Conservation (phyloP, 805 yeast genomes). For the Schwanniomyces sp. region DNA sequence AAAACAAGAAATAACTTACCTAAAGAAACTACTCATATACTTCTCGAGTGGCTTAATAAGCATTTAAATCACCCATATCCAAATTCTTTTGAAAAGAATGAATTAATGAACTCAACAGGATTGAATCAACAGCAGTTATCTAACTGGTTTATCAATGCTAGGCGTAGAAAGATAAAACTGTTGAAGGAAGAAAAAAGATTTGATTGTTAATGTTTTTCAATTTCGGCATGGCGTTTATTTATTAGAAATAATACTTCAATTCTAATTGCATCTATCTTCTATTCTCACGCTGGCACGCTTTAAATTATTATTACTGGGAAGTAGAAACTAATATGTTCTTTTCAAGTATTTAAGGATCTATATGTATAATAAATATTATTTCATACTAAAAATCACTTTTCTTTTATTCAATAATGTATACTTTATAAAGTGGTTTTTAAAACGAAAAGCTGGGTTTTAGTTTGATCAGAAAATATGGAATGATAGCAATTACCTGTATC, state of each 20-base stretch:
- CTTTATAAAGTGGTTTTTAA: too few species aligned
- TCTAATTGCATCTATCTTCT: not conserved
- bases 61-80: slow-evolving; percentile 85
- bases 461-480: too few species aligned
- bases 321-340: too few species aligned
- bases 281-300: not conserved
- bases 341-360: too few species aligned
- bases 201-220: not conserved
- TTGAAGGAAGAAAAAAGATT: slow-evolving; percentile 37
- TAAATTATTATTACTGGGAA: too few species aligned
- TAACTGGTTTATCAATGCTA: slow-evolving; percentile 87
- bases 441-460: too few species aligned
- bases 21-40: slow-evolving; percentile 68
- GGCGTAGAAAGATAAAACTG: slow-evolving; percentile 66
- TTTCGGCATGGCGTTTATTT: not conserved
- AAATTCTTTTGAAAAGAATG: slow-evolving; percentile 72
- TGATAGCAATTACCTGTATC: too few species aligned
- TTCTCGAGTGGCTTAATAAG: slow-evolving; percentile 71
- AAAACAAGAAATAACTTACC: slow-evolving; percentile 72
- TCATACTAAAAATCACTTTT: too few species aligned
- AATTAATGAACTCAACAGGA: slow-evolving; percentile 69
- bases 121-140: slow-evolving; percentile 77
- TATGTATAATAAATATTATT: too few species aligned
- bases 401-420: too few species aligned
- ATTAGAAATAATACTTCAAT: not conserved